Base-by-base conservation (phyloP, 2,329 filamentous ascomycete genomes). In the Dissoconium aciculare region DNA sequence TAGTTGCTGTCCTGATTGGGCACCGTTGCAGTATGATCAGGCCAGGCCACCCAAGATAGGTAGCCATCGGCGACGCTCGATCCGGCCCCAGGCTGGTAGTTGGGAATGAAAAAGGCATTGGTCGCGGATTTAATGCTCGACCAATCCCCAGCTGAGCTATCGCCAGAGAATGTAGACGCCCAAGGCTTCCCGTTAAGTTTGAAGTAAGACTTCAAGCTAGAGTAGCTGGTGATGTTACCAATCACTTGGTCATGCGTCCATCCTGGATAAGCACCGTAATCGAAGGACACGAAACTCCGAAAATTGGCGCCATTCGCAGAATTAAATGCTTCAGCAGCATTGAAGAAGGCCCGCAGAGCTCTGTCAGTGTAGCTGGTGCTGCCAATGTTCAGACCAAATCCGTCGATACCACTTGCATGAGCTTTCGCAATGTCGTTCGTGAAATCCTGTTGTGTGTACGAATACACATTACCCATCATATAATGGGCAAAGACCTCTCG, bases 221-320 rank as follows among this genome's bases (percentile, higher is more conserved):
- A 58, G 34, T 66, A 70, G 34, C 61, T 49, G 9, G 55, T 56
- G 33, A 69, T 55, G 42, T 62, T 63, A 11, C 64, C 57, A 9
- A 49, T 51, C 5, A 46, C 48, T 1, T 56, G 55, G 25, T 63
- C 47, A 8, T 43, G 35, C 5, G 44, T 25, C 33, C 42, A 46
- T 42, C 16, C 44, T 35, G 49, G 56, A 64, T 58, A 60, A 61
- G 51, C 66, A 13, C 32, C 66, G 45, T 67, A 69, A 50, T 70
- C 67, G 37, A 70, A 71, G 1, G 66, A 69, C 38, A 71, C 59
- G 32, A 70, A 68, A 10, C 68, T 62, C 32, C 67, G 66, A 56
- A 70, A 65, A 27, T 51, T 49, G 27, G 28, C 25, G 10, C 27
- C 32, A 17, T 33, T 35, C 8, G 39, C 39, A 10, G 33, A 33